Evolutionary conservation across 208 protist species (phyloP).

Genomic region (Wallacemonas sp.): DNA sequence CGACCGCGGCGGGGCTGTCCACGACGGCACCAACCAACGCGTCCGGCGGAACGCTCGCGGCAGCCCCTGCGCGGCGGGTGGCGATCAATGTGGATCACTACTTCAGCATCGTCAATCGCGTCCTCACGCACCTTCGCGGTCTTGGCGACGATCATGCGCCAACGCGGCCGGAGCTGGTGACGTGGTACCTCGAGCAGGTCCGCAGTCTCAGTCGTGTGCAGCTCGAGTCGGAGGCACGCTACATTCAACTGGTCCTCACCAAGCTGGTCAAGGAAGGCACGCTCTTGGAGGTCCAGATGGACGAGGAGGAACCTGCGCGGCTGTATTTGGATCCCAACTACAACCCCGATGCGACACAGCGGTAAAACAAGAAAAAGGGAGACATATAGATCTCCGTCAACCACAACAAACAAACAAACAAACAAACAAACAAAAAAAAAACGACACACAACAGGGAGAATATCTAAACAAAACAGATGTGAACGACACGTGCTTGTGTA

Average conservation of each 20-base stretch:
- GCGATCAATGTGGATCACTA: constrained; percentile 87
- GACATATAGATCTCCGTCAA: too few relatives aligned
- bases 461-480: too few relatives aligned
- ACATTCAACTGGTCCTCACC: constrained; percentile 76
- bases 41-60: not conserved
- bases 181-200: constrained; percentile 91
- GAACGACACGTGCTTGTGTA: too few relatives aligned
- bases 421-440: constrained; percentile 1
- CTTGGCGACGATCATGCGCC: constrained; percentile 74
- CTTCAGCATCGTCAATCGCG: constrained; percentile 84
- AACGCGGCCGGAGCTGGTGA: constrained; percentile 76
- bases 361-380: constrained; percentile 8
- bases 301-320: constrained; percentile 53
- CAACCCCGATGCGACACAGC: constrained; percentile 68
- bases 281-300: constrained; percentile 80
- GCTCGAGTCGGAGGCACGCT: constrained; percentile 82
- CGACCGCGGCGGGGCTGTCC: constrained; percentile 2
- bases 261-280: constrained; percentile 85
- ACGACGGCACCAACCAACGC: constrained; percentile 1
- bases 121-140: constrained; percentile 62
- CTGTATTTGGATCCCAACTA: constrained; percentile 91
- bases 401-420: too few relatives aligned
- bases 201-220: constrained; percentile 70
- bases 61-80: constrained; percentile 40
- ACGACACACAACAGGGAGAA: too few relatives aligned